Evolutionary conservation across 495 filamentous ascomycete species (phyloP).

Genomic region (Clavariopsis aquatica): DNA sequence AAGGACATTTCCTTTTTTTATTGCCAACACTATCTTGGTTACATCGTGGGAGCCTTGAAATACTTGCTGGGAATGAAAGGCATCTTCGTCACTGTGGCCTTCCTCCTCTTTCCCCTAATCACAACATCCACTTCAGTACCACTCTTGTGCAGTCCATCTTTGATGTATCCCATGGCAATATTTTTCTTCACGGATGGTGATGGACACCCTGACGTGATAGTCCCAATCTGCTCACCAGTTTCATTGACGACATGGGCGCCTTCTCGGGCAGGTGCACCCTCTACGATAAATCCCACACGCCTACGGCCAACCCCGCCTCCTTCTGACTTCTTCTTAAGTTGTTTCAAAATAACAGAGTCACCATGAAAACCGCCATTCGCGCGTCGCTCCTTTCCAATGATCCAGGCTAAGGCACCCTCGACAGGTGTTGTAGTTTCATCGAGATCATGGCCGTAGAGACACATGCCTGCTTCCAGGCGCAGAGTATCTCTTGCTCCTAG

Average conservation of each 20-base stretch:
- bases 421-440: slow-evolving; percentile 86
- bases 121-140: slow-evolving; percentile 81
- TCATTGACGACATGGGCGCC: slow-evolving; percentile 75
- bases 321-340: slow-evolving; percentile 68
- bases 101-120: slow-evolving; percentile 77
- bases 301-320: slow-evolving; percentile 66
- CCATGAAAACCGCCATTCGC: slow-evolving; percentile 69
- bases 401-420: slow-evolving; percentile 80
- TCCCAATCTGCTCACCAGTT: slow-evolving; percentile 60
- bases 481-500: slow-evolving; percentile 89
- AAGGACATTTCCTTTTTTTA: no score
- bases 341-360: slow-evolving; percentile 66
- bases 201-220: slow-evolving; percentile 88
- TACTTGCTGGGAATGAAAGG: slow-evolving; percentile 88
- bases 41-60: slow-evolving; percentile 41
- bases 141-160: slow-evolving; percentile 77
- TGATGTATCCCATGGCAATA: slow-evolving; percentile 95
- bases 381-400: slow-evolving; percentile 76
- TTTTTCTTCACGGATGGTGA: slow-evolving; percentile 83
- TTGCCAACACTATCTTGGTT: not conserved
- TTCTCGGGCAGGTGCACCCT: slow-evolving; percentile 87
- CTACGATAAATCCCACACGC: slow-evolving; percentile 77
- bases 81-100: slow-evolving; percentile 85
- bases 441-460: slow-evolving; percentile 96
- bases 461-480: slow-evolving; percentile 95